Evolutionary conservation across 805 yeast genomes (phyloP).

Genomic region (Saccharomycopsis javanensis): DNA sequence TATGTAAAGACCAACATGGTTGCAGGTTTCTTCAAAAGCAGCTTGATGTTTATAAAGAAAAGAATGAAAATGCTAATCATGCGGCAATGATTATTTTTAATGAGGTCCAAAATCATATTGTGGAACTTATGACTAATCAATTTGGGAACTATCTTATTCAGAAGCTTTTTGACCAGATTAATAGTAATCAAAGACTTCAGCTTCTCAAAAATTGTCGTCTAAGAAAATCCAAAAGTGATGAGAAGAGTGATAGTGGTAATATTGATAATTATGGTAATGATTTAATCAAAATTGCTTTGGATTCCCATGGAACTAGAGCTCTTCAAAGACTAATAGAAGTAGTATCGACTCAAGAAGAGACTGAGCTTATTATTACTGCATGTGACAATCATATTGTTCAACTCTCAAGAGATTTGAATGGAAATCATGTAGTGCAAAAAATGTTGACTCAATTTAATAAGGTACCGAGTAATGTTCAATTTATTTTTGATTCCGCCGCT

Average conservation of each 20-base stretch:
- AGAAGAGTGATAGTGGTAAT: not conserved
- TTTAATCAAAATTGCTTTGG: slow-evolving; percentile 71
- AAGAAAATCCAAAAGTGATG: slow-evolving; percentile 30
- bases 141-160: slow-evolving; percentile 96
- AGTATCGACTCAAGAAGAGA: slow-evolving; percentile 61
- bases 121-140: slow-evolving; percentile 88
- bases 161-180: slow-evolving; percentile 72
- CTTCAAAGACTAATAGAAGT: slow-evolving; percentile 87
- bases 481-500: slow-evolving; percentile 81
- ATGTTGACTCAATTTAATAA: slow-evolving; percentile 61
- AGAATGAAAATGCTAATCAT: slow-evolving; percentile 8
- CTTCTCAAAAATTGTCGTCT: slow-evolving; percentile 43
- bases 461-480: slow-evolving; percentile 59
- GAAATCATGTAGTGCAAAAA: slow-evolving; percentile 94
- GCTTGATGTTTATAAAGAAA: slow-evolving; percentile 43
- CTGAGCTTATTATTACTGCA: slow-evolving; percentile 48
- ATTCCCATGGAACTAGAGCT: slow-evolving; percentile 95
- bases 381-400: slow-evolving; percentile 64
- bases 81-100: slow-evolving; percentile 70
- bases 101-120: slow-evolving; percentile 68
- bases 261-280: slow-evolving; percentile 37
- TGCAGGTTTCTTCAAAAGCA: slow-evolving; percentile 87
- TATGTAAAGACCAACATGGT: slow-evolving; percentile 95
- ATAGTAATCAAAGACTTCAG: slow-evolving; percentile 55
- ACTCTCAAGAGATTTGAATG: slow-evolving; percentile 82